Conservation (phyloP, 1,284 basidiomycete genomes). For the Tilletiopsis washingtonensis region DNA sequence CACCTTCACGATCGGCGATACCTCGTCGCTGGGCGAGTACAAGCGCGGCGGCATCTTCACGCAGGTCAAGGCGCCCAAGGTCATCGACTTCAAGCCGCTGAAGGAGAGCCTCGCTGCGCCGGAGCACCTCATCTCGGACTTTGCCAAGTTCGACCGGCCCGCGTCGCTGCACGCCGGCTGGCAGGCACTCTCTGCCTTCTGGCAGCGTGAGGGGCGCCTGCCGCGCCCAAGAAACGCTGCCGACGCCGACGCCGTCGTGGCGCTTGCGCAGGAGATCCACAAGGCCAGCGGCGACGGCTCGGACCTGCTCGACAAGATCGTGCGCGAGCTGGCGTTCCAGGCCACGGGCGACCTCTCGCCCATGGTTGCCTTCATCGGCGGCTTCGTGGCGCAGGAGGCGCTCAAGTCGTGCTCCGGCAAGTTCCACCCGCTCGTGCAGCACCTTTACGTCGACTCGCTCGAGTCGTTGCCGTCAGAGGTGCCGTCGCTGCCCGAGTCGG, state of each 20-base stretch:
- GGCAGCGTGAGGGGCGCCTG: conserved; percentile 60
- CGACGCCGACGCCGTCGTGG: conserved; percentile 68
- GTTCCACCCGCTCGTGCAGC: conserved; percentile 93
- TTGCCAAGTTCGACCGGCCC: conserved; percentile 94
- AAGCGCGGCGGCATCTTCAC: conserved; percentile 88
- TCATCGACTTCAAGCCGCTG: conserved; percentile 74
- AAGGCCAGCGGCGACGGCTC: conserved; percentile 55
- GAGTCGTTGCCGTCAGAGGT: conserved; percentile 58
- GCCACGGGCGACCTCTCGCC: conserved; percentile 88
- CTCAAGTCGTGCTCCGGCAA: conserved; percentile 96
- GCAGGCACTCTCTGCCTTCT: conserved; percentile 83
- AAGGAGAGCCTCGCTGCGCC: conserved; percentile 74
- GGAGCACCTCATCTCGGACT: conserved; percentile 90
- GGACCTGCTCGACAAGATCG: conserved; percentile 68
- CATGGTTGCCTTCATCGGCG: conserved; percentile 86
- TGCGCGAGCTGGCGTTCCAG: conserved; percentile 83
- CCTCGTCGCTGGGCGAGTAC: conserved; percentile 58
- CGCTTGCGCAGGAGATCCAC: conserved; percentile 67
- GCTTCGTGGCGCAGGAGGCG: conserved; percentile 95
- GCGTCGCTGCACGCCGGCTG: conserved; percentile 85
- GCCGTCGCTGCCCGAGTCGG: conserved; percentile 62
- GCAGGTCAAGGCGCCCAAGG: conserved; percentile 98
- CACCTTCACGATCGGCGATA: conserved; percentile 48
- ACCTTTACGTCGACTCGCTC: conserved; percentile 94
- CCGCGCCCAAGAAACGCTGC: conserved; percentile 75